Conservation (phyloP, 148 eudicot species). For the Tetragonia tetragonoides region DNA sequence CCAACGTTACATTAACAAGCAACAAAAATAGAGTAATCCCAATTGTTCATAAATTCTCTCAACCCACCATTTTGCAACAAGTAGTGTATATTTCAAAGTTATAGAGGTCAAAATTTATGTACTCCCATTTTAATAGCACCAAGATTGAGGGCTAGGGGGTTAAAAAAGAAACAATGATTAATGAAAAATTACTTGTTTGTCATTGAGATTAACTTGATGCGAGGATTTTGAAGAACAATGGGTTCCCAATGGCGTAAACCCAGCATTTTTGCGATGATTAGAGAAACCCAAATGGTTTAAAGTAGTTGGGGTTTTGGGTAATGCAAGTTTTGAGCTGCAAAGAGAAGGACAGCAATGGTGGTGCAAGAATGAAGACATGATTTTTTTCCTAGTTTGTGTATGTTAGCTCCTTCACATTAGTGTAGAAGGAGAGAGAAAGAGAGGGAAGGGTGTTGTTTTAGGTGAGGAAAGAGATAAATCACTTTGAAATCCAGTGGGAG, state of each 20-base stretch:
- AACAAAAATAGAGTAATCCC: too few species aligned
- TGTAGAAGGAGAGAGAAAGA: not conserved
- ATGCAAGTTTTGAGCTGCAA: constrained; percentile 30
- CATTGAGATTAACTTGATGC: constrained; percentile 24
- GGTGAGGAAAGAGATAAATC: not conserved
- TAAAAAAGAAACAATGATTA: not conserved
- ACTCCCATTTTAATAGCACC: not conserved
- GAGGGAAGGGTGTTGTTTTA: constrained; percentile 1
- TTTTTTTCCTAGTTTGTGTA: not conserved
- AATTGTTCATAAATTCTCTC: too few species aligned
- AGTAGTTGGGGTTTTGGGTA: constrained; percentile 25
- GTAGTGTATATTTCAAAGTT: too few species aligned
- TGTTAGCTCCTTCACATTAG: constrained; percentile 4
- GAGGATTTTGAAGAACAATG: constrained; percentile 39
- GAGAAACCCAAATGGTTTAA: constrained; percentile 12
- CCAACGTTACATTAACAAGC: too few species aligned
- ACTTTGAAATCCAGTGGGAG: constrained; percentile 2
- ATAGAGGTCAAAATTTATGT: not conserved
- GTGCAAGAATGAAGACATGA: constrained; percentile 55
- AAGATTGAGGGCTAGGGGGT: not conserved
- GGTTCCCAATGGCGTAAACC: constrained; percentile 23
- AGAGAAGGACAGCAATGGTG: constrained; percentile 41
- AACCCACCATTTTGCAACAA: too few species aligned
- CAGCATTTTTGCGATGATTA: constrained; percentile 16
- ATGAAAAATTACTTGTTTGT: constrained; percentile 34